phyloP scores from a whole-genome alignment of 2,329 filamentous ascomycete species.

The Colletotrichum liaoningense region DNA sequence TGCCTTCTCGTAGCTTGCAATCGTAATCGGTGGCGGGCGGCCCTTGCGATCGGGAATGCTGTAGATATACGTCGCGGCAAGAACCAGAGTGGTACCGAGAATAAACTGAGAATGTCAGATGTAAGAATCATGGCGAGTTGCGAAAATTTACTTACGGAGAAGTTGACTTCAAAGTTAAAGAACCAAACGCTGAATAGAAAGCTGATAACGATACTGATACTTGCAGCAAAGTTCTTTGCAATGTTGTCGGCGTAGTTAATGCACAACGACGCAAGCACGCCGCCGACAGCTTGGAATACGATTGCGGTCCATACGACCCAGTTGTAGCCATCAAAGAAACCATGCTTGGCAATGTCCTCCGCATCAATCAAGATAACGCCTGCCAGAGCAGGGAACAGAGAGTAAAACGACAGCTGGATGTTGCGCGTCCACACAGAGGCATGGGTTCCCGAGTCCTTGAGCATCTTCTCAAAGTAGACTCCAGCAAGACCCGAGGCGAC shows the following conservation, averaged over 20 bases:
- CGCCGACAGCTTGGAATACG: slow-evolving; percentile 83
- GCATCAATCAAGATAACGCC: slow-evolving; percentile 91
- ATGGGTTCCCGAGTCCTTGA: slow-evolving; percentile 83
- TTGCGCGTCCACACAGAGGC: slow-evolving; percentile 89
- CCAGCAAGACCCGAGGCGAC: slow-evolving; percentile 86
- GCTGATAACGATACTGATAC: slow-evolving; percentile 89
- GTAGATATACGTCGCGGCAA: slow-evolving; percentile 88
- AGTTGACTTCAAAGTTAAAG: slow-evolving; percentile 82
- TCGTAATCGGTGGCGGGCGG: slow-evolving; percentile 73
- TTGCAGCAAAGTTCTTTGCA: slow-evolving; percentile 93
- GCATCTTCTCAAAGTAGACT: slow-evolving; percentile 89
- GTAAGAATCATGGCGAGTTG: not conserved
- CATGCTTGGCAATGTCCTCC: slow-evolving; percentile 81
- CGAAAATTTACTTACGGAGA: slow-evolving; percentile 69
- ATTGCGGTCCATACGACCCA: slow-evolving; percentile 90
- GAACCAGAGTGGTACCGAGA: slow-evolving; percentile 80
- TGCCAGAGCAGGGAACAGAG: slow-evolving; percentile 86
- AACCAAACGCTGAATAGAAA: slow-evolving; percentile 87
- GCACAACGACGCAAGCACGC: slow-evolving; percentile 79
- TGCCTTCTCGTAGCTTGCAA: slow-evolving; percentile 83
- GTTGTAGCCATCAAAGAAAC: slow-evolving; percentile 96
- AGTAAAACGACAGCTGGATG: slow-evolving; percentile 94
- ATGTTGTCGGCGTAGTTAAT: slow-evolving; percentile 90
- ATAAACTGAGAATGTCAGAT: slow-evolving; percentile 71
- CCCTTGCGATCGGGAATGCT: slow-evolving; percentile 72